Conservation (phyloP, 768 basidiomycete species). For the Mrakia blollopis region DNA sequence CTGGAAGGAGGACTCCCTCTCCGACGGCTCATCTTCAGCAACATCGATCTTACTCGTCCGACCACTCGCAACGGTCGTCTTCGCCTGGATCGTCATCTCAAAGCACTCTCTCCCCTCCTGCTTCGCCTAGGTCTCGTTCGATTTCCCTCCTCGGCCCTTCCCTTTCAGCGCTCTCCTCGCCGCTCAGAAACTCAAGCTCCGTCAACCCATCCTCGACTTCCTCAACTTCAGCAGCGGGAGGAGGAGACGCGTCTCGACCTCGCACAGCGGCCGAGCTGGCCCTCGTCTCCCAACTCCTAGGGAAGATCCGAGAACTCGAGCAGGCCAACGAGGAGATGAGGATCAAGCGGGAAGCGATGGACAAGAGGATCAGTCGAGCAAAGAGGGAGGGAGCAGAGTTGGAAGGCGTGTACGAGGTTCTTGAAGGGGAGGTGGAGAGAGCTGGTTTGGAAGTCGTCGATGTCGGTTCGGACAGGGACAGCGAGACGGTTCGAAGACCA, state of each 20-base stretch:
- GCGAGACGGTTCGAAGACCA: not conserved
- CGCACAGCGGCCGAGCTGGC: slow-evolving; percentile 23
- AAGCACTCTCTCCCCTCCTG: slow-evolving; percentile 12
- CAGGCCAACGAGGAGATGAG: slow-evolving; percentile 33
- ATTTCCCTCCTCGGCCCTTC: slow-evolving; percentile 22
- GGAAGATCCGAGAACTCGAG: slow-evolving; percentile 37
- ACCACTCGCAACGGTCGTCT: not conserved
- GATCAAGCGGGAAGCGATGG: slow-evolving; percentile 31
- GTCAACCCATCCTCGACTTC: not conserved
- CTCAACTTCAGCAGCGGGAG: not conserved
- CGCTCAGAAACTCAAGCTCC: not conserved
- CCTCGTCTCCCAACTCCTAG: slow-evolving; percentile 34
- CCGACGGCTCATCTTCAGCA: not conserved
- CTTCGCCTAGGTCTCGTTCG: slow-evolving; percentile 16
- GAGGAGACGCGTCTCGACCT: not conserved
- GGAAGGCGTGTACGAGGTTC: slow-evolving; percentile 52
- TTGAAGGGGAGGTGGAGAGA: slow-evolving; percentile 51
- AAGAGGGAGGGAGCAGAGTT: slow-evolving; percentile 29
- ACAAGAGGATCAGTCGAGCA: slow-evolving; percentile 23
- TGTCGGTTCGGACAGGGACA: slow-evolving; percentile 41
- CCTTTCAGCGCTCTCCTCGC: not conserved
- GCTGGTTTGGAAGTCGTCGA: slow-evolving; percentile 52
- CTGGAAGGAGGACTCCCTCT: not conserved
- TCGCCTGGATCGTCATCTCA: not conserved
- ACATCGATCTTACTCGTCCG: not conserved